A percentile compares a stretch with the other conserved stretches of the same genome.
Conservation (phyloP, 2,329 filamentous ascomycete species). For the Amauroascus verrucosus region DNA sequence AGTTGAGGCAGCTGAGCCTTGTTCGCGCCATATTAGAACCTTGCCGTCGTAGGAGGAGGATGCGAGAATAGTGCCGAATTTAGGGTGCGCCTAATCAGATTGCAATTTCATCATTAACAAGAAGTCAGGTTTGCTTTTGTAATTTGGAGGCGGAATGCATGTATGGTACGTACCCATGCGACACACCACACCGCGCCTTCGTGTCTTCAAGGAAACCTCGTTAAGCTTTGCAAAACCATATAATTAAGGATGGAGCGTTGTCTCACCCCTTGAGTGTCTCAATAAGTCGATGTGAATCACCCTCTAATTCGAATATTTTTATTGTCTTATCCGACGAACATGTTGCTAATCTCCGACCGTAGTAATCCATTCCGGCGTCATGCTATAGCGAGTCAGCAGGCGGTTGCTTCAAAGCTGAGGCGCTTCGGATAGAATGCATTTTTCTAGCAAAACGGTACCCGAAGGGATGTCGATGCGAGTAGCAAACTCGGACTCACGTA, state of each 20-base stretch:
- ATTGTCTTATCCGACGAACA: conserved; percentile 98
- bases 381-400: conserved; percentile 48
- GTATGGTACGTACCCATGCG: conserved; percentile 55
- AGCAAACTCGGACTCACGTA: conserved; percentile 44
- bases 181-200: conserved; percentile 98
- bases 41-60: conserved; percentile 95
- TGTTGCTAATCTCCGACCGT: conserved; percentile 87
- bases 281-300: conserved; percentile 75
- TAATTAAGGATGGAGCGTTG: neutral
- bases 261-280: conserved; percentile 87
- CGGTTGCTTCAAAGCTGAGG: neutral
- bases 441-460: neutral
- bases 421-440: neutral
- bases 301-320: conserved; percentile 98
- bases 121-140: neutral
- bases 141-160: neutral
- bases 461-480: neutral
- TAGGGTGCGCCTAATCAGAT: conserved; percentile 63
- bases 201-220: conserved; percentile 49
- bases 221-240: neutral
- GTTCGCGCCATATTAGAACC: conserved; percentile 96
- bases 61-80: conserved; percentile 95
- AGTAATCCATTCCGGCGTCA: conserved; percentile 97
- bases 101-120: neutral
- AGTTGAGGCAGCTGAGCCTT: conserved; percentile 36